These are phyloP conservation scores for Breynia disticha DNA, from an alignment of 441 rosid species.

Conservation along the genomic window DNA sequence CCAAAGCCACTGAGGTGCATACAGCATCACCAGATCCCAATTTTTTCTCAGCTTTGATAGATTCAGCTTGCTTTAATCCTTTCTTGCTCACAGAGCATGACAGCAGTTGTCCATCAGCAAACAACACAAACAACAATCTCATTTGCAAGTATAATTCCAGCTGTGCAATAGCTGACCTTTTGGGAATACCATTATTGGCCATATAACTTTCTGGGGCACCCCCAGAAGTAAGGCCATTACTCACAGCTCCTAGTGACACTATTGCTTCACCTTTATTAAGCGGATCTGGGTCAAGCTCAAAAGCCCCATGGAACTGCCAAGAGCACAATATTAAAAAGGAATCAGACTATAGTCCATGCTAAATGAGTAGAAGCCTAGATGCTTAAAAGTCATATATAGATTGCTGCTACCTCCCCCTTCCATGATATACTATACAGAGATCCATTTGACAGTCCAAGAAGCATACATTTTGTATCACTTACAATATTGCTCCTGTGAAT, in stretches of 20 bases:
- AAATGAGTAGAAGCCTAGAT: no score
- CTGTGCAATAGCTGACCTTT: constrained; percentile 43
- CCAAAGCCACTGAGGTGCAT: constrained; percentile 75
- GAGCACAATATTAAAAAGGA: constrained; percentile 10
- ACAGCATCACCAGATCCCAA: constrained; percentile 77
- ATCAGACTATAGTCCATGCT: constrained; percentile 5
- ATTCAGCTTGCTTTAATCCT: constrained; percentile 67
- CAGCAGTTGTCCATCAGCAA: constrained; percentile 62
- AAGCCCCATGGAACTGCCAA: constrained; percentile 74
- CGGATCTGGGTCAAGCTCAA: constrained; percentile 37
- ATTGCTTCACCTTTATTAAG: constrained; percentile 30
- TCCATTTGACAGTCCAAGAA: constrained; percentile 87
- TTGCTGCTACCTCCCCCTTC: constrained; percentile 86
- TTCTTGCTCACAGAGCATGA: constrained; percentile 83
- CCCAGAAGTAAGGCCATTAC: constrained; percentile 50
- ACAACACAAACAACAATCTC: constrained; percentile 68
- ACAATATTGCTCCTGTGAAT: constrained; percentile 83
- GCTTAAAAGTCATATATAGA: background rate
- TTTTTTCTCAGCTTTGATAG: constrained; percentile 58
- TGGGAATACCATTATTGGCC: constrained; percentile 21
- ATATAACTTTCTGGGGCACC: constrained; percentile 29
- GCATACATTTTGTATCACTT: constrained; percentile 67
- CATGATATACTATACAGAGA: constrained; percentile 76
- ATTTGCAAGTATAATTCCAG: constrained; percentile 68
- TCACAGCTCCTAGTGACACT: constrained; percentile 24